phyloP scores from a whole-genome alignment of 306 rosid species.

The Betula pendula region DNA sequence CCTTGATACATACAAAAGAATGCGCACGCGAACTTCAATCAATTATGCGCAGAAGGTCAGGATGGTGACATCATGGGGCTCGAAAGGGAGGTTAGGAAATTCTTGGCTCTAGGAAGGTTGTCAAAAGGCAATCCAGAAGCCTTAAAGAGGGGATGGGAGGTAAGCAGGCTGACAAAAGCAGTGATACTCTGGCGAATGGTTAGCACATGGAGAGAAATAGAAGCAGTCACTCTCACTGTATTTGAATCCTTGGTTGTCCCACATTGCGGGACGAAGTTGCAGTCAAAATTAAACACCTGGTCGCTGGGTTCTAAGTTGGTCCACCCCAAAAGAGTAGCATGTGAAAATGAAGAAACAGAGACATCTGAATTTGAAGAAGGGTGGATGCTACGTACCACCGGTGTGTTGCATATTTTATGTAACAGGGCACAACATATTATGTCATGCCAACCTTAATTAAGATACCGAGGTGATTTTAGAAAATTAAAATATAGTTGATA shows the following conservation, averaged over 20 bases:
- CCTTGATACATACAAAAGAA: no score
- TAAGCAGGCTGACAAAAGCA: not conserved
- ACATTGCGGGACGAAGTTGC: constrained; percentile 3
- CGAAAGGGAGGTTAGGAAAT: not conserved
- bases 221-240: constrained; percentile 12
- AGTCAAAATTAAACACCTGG: constrained; percentile 18
- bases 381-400: no score
- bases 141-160: constrained; percentile 19
- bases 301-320: constrained; percentile 19
- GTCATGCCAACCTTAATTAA: no score
- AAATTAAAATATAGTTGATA: no score
- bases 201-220: constrained; percentile 31
- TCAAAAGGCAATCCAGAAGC: constrained; percentile 37
- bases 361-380: constrained; percentile 14
- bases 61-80: not conserved
- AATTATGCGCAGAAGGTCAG: no score
- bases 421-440: no score
- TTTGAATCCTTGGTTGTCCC: constrained; percentile 23
- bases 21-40: no score
- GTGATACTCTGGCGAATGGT: constrained; percentile 16
- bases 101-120: constrained; percentile 27
- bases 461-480: no score
- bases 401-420: no score
- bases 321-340: constrained; percentile 27
- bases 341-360: constrained; percentile 19